These are phyloP conservation scores for Combretum micranthum DNA, from an alignment of 345 rosid species.

Conservation along the genomic window DNA sequence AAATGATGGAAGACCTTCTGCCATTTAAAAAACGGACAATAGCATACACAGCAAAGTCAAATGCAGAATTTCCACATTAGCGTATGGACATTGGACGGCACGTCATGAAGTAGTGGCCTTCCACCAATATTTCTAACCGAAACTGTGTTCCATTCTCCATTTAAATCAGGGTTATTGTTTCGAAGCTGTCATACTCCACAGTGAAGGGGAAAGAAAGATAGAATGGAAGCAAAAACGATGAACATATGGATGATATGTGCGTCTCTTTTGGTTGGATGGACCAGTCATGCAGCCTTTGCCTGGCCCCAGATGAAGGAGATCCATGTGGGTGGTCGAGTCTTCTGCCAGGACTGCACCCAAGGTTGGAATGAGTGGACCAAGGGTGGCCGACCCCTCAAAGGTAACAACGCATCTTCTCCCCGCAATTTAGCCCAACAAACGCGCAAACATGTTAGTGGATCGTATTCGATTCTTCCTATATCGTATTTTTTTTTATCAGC, in stretches of 20 bases:
- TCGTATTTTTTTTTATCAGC: too few relatives aligned
- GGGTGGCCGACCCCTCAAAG: constrained; percentile 63
- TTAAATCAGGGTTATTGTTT: too few relatives aligned
- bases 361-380: constrained; percentile 48
- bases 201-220: too few relatives aligned
- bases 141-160: too few relatives aligned
- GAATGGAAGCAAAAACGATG: too few relatives aligned
- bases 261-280: not conserved
- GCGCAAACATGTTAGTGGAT: too few relatives aligned
- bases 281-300: not conserved
- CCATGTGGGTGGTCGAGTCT: constrained; percentile 56
- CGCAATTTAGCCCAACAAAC: too few relatives aligned
- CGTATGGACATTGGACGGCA: constrained; percentile 20
- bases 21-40: too few relatives aligned
- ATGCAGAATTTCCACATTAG: not conserved
- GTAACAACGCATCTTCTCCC: constrained; percentile 10
- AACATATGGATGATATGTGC: too few relatives aligned
- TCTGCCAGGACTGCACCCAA: constrained; percentile 78
- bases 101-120: constrained; percentile 18
- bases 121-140: constrained; percentile 10
- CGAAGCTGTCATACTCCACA: too few relatives aligned
- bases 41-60: not conserved
- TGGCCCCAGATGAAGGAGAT: constrained; percentile 18
- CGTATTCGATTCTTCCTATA: too few relatives aligned
- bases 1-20: too few relatives aligned